phyloP scores from a whole-genome alignment of 805 yeast genomes.

The Alloascoidea africana region DNA sequence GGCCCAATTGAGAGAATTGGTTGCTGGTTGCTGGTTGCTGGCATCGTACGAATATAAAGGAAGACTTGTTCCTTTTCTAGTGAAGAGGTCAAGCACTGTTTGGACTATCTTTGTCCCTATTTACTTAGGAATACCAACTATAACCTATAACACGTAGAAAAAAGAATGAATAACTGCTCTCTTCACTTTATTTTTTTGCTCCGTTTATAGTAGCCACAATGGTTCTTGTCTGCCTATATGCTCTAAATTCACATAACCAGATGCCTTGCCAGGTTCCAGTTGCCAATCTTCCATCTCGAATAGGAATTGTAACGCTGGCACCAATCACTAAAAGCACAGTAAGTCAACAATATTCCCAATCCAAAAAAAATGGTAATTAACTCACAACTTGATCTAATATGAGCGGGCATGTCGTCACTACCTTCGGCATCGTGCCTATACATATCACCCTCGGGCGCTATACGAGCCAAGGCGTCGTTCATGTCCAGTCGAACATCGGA shows the following conservation, averaged over 20 bases:
- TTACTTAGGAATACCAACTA: too few species aligned
- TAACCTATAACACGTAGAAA: too few species aligned
- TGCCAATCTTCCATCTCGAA: slow-evolving; percentile 47
- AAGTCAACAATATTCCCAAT: neutral
- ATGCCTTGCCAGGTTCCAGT: slow-evolving; percentile 84
- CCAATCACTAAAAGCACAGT: slow-evolving; percentile 30
- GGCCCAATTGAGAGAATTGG: too few species aligned
- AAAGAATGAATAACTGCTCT: too few species aligned
- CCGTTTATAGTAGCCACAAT: slow-evolving; percentile 69
- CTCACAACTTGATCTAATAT: slow-evolving; percentile 39
- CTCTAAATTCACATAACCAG: slow-evolving; percentile 61
- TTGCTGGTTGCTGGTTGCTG: too few species aligned
- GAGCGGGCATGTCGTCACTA: slow-evolving; percentile 78
- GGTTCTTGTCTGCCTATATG: slow-evolving; percentile 43
- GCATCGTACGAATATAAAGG: too few species aligned
- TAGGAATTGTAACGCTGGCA: slow-evolving; percentile 51
- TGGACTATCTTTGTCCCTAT: too few species aligned
- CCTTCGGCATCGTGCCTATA: slow-evolving; percentile 65
- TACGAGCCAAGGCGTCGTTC: slow-evolving; percentile 42
- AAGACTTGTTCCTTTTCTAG: too few species aligned
- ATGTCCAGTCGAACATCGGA: slow-evolving; percentile 63
- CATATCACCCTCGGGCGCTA: slow-evolving; percentile 49
- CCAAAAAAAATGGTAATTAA: slow-evolving; percentile 3
- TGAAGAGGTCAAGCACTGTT: too few species aligned
- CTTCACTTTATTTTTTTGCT: slow-evolving; percentile 10